Conservation (phyloP, 129 eudicot species). For the Flaveria brownii region DNA sequence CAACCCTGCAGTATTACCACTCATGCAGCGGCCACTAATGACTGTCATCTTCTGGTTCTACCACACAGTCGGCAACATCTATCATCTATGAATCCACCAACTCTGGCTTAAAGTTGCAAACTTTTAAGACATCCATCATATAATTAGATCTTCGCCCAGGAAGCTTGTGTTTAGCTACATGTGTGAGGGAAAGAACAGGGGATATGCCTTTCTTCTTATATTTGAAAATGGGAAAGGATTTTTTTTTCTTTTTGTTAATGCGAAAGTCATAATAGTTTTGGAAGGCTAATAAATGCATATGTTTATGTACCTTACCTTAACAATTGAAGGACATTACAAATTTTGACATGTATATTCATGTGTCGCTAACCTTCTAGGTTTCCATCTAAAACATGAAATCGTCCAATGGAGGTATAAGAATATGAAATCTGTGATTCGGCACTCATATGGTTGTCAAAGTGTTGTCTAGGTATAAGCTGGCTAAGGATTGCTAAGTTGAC, state of each 20-base stretch:
- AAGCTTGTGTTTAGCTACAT: neutral
- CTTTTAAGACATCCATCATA: neutral
- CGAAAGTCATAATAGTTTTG: neutral
- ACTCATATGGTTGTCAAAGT: neutral
- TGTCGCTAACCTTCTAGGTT: neutral
- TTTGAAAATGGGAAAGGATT: neutral
- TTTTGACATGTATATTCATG: neutral
- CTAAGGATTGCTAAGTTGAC: neutral
- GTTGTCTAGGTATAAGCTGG: neutral
- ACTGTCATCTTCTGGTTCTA: neutral
- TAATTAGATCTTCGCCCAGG: neutral
- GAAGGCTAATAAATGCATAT: constrained; percentile 17
- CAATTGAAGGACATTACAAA: constrained; percentile 20
- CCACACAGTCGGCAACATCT: neutral
- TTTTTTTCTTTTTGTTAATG: neutral
- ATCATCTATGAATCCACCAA: neutral
- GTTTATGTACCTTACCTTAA: constrained; percentile 10
- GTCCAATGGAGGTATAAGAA: neutral
- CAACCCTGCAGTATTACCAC: neutral
- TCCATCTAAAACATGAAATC: neutral
- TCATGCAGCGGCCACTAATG: neutral
- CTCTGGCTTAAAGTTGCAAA: neutral
- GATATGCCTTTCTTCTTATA: neutral
- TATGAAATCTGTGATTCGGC: neutral
- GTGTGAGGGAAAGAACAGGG: neutral